Evolutionary conservation across 1,139 yeast genomes (phyloP).

Genomic region (Magnusiomyces suaveolens): DNA sequence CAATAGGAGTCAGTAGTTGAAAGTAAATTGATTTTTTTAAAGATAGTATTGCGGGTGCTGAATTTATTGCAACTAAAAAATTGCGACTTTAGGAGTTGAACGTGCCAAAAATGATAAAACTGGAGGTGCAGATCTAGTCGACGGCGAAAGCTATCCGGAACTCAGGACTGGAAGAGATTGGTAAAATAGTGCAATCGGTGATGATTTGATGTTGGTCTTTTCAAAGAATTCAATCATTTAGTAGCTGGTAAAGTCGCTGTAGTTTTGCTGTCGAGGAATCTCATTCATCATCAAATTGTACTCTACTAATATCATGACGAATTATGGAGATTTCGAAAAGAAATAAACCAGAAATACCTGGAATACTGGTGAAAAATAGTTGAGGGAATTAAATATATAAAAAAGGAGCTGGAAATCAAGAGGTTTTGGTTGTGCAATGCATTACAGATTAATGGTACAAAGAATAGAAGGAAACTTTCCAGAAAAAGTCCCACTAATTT

Average conservation of each 20-base stretch:
- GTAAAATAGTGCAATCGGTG: not conserved
- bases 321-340: constrained; percentile 84
- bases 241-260: not conserved
- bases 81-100: constrained; percentile 23
- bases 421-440: constrained; percentile 21
- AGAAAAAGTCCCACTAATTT: constrained; percentile 15
- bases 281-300: constrained; percentile 32
- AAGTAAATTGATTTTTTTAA: constrained; percentile 22
- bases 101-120: not conserved
- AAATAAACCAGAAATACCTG: constrained; percentile 59
- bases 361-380: constrained; percentile 32
- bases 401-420: constrained; percentile 15
- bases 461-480: constrained; percentile 16
- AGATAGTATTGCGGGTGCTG: constrained; percentile 14
- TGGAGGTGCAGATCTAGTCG: not conserved
- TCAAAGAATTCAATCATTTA: not conserved
- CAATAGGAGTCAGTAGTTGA: constrained; percentile 26
- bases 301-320: constrained; percentile 45
- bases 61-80: constrained; percentile 20
- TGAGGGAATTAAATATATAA: constrained; percentile 12
- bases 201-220: not conserved
- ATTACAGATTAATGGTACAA: constrained; percentile 31
- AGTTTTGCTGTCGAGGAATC: not conserved
- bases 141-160: not conserved
- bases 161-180: not conserved